These are phyloP conservation scores for Proliferodiscus dingleyae DNA, from an alignment of 2,329 filamentous ascomycete genomes.

Conservation along the genomic window DNA sequence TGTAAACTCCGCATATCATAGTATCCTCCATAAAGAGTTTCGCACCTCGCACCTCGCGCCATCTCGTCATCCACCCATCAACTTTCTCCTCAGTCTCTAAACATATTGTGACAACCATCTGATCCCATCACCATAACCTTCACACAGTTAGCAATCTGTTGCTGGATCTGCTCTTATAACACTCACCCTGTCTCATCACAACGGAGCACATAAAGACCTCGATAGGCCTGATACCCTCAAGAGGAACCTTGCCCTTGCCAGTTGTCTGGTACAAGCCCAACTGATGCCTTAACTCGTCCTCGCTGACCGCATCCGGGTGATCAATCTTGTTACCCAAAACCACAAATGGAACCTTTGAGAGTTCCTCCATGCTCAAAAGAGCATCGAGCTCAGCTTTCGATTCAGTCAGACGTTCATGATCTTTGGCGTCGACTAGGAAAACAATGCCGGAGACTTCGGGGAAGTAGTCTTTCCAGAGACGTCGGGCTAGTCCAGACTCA, in stretches of 20 bases:
- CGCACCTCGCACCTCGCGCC: constrained; percentile 8
- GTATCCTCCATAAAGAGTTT: constrained; percentile 21
- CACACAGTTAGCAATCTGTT: constrained; percentile 12
- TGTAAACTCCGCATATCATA: constrained; percentile 30
- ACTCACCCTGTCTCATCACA: constrained; percentile 87
- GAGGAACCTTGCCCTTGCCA: constrained; percentile 88
- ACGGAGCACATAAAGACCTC: constrained; percentile 99
- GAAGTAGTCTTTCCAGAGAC: constrained; percentile 96
- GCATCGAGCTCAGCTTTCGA: constrained; percentile 96
- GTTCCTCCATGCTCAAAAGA: constrained; percentile 93
- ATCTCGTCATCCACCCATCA: background rate
- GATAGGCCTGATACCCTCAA: constrained; percentile 89
- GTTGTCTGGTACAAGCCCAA: constrained; percentile 94
- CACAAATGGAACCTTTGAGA: constrained; percentile 91
- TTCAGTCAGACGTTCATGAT: constrained; percentile 89
- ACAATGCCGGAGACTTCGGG: constrained; percentile 94
- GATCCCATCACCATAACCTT: constrained; percentile 82
- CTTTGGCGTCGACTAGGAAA: constrained; percentile 96
- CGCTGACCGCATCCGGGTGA: constrained; percentile 89
- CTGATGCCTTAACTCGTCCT: constrained; percentile 90
- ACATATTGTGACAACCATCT: constrained; percentile 92
- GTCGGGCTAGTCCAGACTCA: constrained; percentile 57
- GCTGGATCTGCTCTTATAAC: background rate
- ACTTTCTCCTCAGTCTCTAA: constrained; percentile 41
- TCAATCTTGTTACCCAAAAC: constrained; percentile 99